phyloP scores from a whole-genome alignment of 2,329 filamentous ascomycete species.

The Chaetomium strumarium region DNA sequence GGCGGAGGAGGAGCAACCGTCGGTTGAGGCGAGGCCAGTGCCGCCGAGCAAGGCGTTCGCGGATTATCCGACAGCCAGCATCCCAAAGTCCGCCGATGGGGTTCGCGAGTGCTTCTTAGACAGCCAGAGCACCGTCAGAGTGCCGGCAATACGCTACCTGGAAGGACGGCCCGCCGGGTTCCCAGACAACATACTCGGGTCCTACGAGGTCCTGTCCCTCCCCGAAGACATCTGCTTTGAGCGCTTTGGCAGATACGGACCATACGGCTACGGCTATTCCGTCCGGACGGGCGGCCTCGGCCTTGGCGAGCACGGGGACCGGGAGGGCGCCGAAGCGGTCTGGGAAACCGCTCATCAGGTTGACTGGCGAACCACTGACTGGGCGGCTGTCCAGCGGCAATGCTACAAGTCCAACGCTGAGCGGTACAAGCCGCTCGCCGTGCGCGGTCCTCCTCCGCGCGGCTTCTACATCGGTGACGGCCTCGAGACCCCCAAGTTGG shows the following conservation, averaged over 20 bases:
- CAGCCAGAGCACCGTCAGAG: conserved; percentile 52
- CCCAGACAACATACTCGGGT: conserved; percentile 80
- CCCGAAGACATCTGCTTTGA: conserved; percentile 90
- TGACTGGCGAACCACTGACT: conserved; percentile 70
- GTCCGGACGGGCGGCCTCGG: conserved; percentile 72
- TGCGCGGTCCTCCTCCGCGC: conserved; percentile 36
- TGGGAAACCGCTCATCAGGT: conserved; percentile 68
- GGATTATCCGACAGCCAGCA: conserved; percentile 33
- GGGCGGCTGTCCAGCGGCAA: conserved; percentile 69
- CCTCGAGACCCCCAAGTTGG: conserved; percentile 22
- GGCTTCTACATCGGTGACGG: conserved; percentile 48
- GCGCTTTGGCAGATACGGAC: conserved; percentile 77
- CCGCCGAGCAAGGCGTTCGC: conserved; percentile 50
- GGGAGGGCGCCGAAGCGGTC: conserved; percentile 70
- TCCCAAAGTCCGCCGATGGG: conserved; percentile 38
- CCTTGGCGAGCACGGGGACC: conserved; percentile 78
- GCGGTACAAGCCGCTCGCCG: conserved; percentile 55
- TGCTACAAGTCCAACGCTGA: conserved; percentile 66
- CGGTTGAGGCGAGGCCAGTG: conserved; percentile 29
- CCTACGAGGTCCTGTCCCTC: conserved; percentile 72
- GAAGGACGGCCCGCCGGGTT: conserved; percentile 77
- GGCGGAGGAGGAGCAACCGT: conserved; percentile 2
- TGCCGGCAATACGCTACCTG: conserved; percentile 69
- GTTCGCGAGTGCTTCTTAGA: conserved; percentile 78
- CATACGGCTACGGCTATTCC: conserved; percentile 87